These are phyloP conservation scores for Mycena maculata DNA, from an alignment of 768 basidiomycete species.

Conservation along the genomic window DNA sequence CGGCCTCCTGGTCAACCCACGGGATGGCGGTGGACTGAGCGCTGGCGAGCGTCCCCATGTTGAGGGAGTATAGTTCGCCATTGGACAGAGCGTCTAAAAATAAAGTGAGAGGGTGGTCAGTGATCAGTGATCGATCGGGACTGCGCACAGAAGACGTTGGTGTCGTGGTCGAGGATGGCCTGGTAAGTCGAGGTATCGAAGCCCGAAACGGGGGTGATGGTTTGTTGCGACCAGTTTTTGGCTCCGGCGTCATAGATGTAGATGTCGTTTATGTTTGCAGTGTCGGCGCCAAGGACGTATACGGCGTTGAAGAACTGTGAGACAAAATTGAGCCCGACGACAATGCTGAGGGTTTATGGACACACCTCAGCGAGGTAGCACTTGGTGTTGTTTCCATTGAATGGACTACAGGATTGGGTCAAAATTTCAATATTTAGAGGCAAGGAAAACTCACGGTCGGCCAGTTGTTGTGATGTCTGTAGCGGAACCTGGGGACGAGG, in stretches of 20 bases:
- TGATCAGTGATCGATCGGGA: background rate
- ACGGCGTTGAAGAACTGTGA: constrained; percentile 84
- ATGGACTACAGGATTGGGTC: constrained; percentile 58
- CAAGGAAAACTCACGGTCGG: constrained; percentile 71
- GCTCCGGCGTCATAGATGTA: constrained; percentile 84
- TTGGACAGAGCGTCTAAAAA: constrained; percentile 74
- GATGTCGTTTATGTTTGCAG: constrained; percentile 71
- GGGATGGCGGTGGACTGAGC: constrained; percentile 67
- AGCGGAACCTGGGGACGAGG: constrained; percentile 55
- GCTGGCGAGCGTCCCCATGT: constrained; percentile 73
- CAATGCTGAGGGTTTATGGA: background rate
- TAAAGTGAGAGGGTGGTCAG: constrained; percentile 20
- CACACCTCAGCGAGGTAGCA: constrained; percentile 80
- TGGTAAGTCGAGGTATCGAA: constrained; percentile 75
- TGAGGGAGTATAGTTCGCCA: constrained; percentile 73
- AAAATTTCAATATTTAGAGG: constrained; percentile 9
- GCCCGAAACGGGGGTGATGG: constrained; percentile 55
- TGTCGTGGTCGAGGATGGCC: constrained; percentile 93
- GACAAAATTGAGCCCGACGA: constrained; percentile 19
- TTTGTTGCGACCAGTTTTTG: constrained; percentile 84
- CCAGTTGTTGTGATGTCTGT: constrained; percentile 79
- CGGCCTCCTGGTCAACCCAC: constrained; percentile 73
- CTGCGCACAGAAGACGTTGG: constrained; percentile 84
- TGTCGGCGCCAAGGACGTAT: constrained; percentile 86
- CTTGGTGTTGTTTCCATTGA: constrained; percentile 69